These are phyloP conservation scores for Geotrichum candidum DNA, from an alignment of 1,139 yeast genomes.

Conservation along the genomic window DNA sequence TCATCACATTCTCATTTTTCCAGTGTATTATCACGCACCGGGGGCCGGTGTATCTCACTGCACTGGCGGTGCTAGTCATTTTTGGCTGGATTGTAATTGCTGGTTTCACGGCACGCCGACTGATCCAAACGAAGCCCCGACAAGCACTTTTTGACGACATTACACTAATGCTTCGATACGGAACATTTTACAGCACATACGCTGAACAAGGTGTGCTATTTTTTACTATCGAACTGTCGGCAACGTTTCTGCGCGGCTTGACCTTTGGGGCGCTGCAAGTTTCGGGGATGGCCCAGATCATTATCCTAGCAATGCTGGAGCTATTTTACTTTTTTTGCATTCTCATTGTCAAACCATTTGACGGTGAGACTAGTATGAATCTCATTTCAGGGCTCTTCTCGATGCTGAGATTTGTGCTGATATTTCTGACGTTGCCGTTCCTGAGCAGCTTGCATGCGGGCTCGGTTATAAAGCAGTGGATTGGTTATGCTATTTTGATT, in stretches of 20 bases:
- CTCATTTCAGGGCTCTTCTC: constrained; percentile 24
- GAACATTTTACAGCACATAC: constrained; percentile 33
- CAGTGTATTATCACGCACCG: constrained; percentile 29
- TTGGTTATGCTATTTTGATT: constrained; percentile 33
- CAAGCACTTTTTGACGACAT: constrained; percentile 28
- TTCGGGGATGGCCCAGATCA: constrained; percentile 36
- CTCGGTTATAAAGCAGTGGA: constrained; percentile 31
- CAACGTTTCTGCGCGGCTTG: constrained; percentile 31
- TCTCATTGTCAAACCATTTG: constrained; percentile 30
- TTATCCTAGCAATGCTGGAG: constrained; percentile 32
- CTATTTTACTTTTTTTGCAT: constrained; percentile 26
- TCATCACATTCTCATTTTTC: constrained; percentile 31
- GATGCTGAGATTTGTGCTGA: constrained; percentile 25
- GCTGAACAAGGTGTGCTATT: constrained; percentile 24
- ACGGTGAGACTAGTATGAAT: constrained; percentile 32
- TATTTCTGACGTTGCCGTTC: constrained; percentile 33
- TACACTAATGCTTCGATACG: constrained; percentile 27
- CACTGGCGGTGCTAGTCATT: constrained; percentile 30
- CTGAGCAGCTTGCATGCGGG: constrained; percentile 25
- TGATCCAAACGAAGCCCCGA: constrained; percentile 21
- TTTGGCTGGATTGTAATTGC: constrained; percentile 29
- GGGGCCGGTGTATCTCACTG: constrained; percentile 22
- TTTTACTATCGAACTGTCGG: constrained; percentile 24
- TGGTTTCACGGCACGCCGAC: constrained; percentile 19
- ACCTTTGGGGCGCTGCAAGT: constrained; percentile 34